Evolutionary conservation across 306 rosid genomes (phyloP).

Genomic region (Citrullus colocynthis): DNA sequence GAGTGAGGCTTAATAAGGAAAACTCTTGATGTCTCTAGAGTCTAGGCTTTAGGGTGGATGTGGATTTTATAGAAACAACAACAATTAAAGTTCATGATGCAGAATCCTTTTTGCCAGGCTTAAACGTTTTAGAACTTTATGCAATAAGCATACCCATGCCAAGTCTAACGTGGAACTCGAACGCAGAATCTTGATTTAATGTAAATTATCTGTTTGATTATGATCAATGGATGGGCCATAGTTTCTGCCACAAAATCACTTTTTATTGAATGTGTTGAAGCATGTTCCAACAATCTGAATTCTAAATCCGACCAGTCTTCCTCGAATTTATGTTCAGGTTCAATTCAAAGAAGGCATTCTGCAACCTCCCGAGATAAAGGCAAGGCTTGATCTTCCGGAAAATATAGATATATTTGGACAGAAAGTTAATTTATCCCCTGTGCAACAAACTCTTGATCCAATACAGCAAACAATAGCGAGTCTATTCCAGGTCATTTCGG

Average conservation of each 20-base stretch:
- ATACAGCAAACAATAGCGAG: conserved; percentile 46
- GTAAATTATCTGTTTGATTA: not conserved
- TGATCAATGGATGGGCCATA: not conserved
- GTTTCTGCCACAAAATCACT: not conserved
- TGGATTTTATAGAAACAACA: not conserved
- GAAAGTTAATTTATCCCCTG: conserved; percentile 43
- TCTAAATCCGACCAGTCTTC: conserved; percentile 5
- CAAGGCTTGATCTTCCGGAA: conserved; percentile 62
- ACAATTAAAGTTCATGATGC: not conserved
- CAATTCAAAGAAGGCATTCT: conserved; percentile 75
- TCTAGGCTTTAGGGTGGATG: not conserved
- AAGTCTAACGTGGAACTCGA: not conserved
- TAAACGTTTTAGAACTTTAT: not conserved
- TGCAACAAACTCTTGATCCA: conserved; percentile 60
- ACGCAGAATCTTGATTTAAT: not conserved
- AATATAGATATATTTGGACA: conserved; percentile 64
- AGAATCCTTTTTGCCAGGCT: not conserved
- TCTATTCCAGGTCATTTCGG: conserved; percentile 55
- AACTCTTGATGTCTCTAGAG: not conserved
- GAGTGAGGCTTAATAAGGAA: not conserved
- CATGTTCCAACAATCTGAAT: not conserved
- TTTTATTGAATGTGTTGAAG: not conserved
- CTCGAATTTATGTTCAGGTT: conserved; percentile 41
- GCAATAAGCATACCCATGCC: not conserved
- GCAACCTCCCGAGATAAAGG: conserved; percentile 74